A percentile compares a stretch with the other conserved stretches of the same genome.
phyloP scores from a whole-genome alignment of 495 filamentous ascomycete species.

The Clohesyomyces aquaticus region DNA sequence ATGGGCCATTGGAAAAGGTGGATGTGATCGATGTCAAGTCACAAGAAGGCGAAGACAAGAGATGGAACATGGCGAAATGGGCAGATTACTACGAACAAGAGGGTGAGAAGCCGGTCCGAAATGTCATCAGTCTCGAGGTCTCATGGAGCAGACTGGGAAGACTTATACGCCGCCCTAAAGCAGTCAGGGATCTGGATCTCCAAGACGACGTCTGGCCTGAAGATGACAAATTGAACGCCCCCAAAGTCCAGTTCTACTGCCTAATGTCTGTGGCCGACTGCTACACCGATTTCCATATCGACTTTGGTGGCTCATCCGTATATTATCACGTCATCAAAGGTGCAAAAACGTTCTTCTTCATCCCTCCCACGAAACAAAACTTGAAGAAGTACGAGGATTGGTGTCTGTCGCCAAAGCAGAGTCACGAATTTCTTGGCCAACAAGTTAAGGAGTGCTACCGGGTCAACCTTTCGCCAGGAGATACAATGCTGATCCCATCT shows the following conservation, averaged over 20 bases:
- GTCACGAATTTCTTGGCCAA: slow-evolving; percentile 67
- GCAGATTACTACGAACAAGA: slow-evolving; percentile 74
- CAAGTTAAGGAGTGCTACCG: slow-evolving; percentile 76
- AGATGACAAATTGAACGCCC: slow-evolving; percentile 62
- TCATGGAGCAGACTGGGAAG: slow-evolving; percentile 68
- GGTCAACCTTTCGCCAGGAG: slow-evolving; percentile 71
- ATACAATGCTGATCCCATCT: slow-evolving; percentile 79
- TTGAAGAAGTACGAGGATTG: slow-evolving; percentile 79
- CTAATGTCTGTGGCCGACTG: slow-evolving; percentile 81
- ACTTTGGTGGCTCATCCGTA: slow-evolving; percentile 78
- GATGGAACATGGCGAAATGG: slow-evolving; percentile 74
- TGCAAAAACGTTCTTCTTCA: slow-evolving; percentile 79
- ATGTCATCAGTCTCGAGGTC: slow-evolving; percentile 78
- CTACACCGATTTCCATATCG: slow-evolving; percentile 81
- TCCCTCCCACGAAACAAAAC: slow-evolving; percentile 72
- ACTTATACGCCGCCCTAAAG: slow-evolving; percentile 68
- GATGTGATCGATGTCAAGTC: slow-evolving; percentile 79
- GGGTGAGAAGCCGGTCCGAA: slow-evolving; percentile 66
- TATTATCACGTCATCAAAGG: slow-evolving; percentile 79
- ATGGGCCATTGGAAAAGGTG: slow-evolving; percentile 66
- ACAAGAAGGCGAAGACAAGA: slow-evolving; percentile 68
- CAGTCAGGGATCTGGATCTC: slow-evolving; percentile 72
- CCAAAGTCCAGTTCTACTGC: slow-evolving; percentile 72
- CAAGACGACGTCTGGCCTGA: slow-evolving; percentile 74
- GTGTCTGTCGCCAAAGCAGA: slow-evolving; percentile 74